A percentile compares a stretch with the other conserved stretches of the same genome.
phyloP scores from a whole-genome alignment of 179 eudicot species.

The Beta corolliflora region DNA sequence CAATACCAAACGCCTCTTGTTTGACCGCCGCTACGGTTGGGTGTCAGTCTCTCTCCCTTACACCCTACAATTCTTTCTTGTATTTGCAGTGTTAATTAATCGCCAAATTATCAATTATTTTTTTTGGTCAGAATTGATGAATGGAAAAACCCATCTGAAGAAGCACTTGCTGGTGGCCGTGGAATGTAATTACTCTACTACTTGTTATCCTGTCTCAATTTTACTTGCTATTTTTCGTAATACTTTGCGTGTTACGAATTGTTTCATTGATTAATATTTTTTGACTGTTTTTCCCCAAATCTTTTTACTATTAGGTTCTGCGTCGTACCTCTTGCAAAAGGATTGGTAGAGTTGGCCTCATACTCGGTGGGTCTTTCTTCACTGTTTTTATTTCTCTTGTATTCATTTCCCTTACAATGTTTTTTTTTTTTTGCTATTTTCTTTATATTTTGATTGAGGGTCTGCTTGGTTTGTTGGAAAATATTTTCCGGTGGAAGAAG shows the following conservation, averaged over 20 bases:
- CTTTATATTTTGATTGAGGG: too few relatives aligned
- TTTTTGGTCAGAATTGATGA: conserved; percentile 44
- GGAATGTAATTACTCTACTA: conserved; percentile 39
- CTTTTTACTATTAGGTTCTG: conserved; percentile 43
- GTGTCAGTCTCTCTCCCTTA: conserved; percentile 33
- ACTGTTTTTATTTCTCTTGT: too few relatives aligned
- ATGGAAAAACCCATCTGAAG: conserved; percentile 53
- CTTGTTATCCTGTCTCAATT: not conserved
- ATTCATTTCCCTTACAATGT: too few relatives aligned
- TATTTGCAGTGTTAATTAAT: not conserved
- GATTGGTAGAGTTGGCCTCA: conserved; percentile 36
- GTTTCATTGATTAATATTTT: too few relatives aligned
- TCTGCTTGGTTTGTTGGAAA: too few relatives aligned
- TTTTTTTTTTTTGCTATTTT: too few relatives aligned
- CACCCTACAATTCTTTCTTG: not conserved
- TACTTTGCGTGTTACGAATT: not conserved
- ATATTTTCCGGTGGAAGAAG: too few relatives aligned
- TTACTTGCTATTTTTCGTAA: not conserved
- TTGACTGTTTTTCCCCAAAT: not conserved
- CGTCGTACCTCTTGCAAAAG: conserved; percentile 49
- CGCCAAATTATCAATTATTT: not conserved
- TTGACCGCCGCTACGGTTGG: conserved; percentile 68
- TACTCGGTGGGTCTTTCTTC: conserved; percentile 37
- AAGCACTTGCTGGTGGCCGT: conserved; percentile 57
- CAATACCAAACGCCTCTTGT: conserved; percentile 40